These are phyloP conservation scores for Boletus sp. DNA, from an alignment of 768 basidiomycete genomes.

Conservation along the genomic window DNA sequence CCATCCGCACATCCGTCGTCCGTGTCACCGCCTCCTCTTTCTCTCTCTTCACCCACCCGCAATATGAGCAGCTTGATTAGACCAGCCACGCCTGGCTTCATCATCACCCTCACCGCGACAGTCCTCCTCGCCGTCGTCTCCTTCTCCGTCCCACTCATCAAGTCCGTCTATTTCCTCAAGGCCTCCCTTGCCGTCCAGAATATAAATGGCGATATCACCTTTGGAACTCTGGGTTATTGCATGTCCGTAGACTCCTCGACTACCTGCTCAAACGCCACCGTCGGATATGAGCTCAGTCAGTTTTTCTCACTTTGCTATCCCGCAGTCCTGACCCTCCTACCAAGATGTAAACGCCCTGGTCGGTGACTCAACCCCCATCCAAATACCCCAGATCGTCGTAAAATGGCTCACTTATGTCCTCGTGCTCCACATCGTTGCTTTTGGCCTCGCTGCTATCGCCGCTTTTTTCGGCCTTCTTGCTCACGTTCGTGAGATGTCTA, in stretches of 20 bases:
- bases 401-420: constrained; percentile 97
- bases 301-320: constrained; percentile 10
- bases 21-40: background rate
- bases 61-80: constrained; percentile 62
- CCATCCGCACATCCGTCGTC: background rate
- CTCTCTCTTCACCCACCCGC: background rate
- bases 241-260: constrained; percentile 49
- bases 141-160: constrained; percentile 88
- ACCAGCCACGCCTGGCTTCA: constrained; percentile 87
- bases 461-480: constrained; percentile 84
- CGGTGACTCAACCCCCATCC: constrained; percentile 56
- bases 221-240: constrained; percentile 93
- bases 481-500: constrained; percentile 82
- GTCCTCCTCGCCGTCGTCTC: constrained; percentile 79
- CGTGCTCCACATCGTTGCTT: constrained; percentile 87
- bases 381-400: constrained; percentile 79
- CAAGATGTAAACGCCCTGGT: constrained; percentile 81
- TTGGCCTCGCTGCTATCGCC: constrained; percentile 66
- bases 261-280: constrained; percentile 72
- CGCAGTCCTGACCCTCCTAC: constrained; percentile 6
- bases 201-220: constrained; percentile 61
- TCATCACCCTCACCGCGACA: constrained; percentile 78
- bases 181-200: constrained; percentile 53
- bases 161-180: constrained; percentile 85
- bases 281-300: constrained; percentile 89